phyloP scores from a whole-genome alignment of 176 grass and related monocot species.

The Tillandsia leiboldiana region DNA sequence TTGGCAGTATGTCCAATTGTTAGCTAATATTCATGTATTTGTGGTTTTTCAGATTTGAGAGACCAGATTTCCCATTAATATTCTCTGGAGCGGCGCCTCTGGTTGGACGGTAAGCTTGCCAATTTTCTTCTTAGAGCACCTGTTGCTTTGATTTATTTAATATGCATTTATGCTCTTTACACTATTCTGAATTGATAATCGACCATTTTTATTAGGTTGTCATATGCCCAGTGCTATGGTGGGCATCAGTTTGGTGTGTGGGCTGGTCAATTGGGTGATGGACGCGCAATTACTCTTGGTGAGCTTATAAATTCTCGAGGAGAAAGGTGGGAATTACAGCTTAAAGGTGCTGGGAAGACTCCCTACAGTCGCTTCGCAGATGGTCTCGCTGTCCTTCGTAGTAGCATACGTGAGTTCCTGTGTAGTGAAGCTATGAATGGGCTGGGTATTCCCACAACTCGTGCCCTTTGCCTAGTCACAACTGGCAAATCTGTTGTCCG shows the following conservation, averaged over 20 bases:
- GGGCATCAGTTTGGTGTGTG: constrained; percentile 93
- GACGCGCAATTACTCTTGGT: constrained; percentile 80
- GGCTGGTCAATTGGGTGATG: constrained; percentile 93
- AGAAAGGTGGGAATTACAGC: constrained; percentile 92
- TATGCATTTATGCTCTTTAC: neutral
- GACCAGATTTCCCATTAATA: constrained; percentile 61
- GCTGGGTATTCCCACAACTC: constrained; percentile 87
- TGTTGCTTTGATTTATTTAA: neutral
- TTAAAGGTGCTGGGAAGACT: constrained; percentile 89
- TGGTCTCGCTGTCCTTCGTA: constrained; percentile 89
- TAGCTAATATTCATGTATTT: neutral
- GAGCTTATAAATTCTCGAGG: constrained; percentile 71
- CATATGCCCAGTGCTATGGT: constrained; percentile 92
- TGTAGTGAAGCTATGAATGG: constrained; percentile 96
- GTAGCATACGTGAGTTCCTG: constrained; percentile 92
- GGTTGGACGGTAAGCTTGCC: constrained; percentile 52
- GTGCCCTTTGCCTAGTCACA: constrained; percentile 76
- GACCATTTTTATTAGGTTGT: constrained; percentile 39
- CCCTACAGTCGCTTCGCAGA: constrained; percentile 93
- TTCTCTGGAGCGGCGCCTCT: constrained; percentile 81
- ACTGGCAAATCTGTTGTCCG: constrained; percentile 79
- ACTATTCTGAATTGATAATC: constrained; percentile 3
- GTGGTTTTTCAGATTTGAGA: constrained; percentile 60
- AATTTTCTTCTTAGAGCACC: neutral
- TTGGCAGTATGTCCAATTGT: too few relatives aligned